These are phyloP conservation scores for Ceratocystis harringtonii DNA, from an alignment of 2,329 filamentous ascomycete genomes.

Conservation along the genomic window DNA sequence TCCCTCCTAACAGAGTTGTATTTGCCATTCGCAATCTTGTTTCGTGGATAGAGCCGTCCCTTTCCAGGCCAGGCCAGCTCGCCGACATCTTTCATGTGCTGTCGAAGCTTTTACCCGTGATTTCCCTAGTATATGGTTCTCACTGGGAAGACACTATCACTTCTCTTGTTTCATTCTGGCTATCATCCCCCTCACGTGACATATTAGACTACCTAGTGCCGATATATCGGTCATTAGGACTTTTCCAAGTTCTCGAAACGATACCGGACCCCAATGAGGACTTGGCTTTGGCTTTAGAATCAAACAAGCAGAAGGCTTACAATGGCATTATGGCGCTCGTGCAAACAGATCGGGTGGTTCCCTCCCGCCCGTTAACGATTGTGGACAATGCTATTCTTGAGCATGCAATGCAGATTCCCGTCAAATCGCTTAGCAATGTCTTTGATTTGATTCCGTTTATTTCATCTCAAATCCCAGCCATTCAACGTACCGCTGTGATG, in stretches of 20 bases:
- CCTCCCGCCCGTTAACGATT: background rate
- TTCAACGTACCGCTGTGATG: constrained; percentile 69
- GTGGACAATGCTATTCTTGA: background rate
- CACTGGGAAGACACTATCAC: constrained; percentile 61
- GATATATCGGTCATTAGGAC: constrained; percentile 56
- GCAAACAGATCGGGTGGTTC: constrained; percentile 23
- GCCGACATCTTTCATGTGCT: constrained; percentile 42
- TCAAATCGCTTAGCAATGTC: background rate
- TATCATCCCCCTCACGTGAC: background rate
- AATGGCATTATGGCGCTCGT: constrained; percentile 48
- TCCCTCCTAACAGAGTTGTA: constrained; percentile 54
- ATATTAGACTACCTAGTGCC: background rate
- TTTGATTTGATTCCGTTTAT: background rate
- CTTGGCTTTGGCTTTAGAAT: constrained; percentile 56
- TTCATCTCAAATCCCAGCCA: constrained; percentile 26
- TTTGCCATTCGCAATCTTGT: constrained; percentile 71
- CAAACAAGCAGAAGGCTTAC: constrained; percentile 22
- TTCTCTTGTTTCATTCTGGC: constrained; percentile 23
- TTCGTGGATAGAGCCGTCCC: constrained; percentile 44
- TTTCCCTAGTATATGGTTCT: constrained; percentile 71
- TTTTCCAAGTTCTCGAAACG: constrained; percentile 48
- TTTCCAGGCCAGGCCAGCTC: constrained; percentile 22
- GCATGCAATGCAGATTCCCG: background rate
- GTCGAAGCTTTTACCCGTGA: constrained; percentile 50
- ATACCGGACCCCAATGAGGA: constrained; percentile 73